Base-by-base conservation (phyloP, 1,284 basidiomycete species). In the Ustanciosporium gigantosporum region DNA sequence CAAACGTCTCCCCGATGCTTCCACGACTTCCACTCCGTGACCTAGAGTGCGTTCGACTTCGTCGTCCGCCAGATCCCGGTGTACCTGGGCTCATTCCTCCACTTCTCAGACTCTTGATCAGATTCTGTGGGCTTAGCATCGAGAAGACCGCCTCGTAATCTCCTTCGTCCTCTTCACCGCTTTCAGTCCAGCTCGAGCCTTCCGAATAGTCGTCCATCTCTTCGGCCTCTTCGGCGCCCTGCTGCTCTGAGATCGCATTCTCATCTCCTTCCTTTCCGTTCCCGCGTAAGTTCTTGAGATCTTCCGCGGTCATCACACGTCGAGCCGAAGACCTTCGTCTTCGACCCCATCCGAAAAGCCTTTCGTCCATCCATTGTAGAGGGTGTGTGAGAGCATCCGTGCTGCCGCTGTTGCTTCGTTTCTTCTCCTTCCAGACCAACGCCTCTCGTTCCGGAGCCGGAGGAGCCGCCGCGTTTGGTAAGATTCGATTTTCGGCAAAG, bases 311-410 rank as follows among this genome's bases (percentile, higher is more conserved):
- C 51, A 66, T 48, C n/a, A 44, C 16, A 11, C 62, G 51, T n/a
- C 65, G 57, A 27, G 57, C 46, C 36, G 67, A 66, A 6, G 58
- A 57, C 15, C 58, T 49, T 32, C 56, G 51, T 1, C 67, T 35
- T 4, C 46, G 31, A 16, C 66, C 59, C 91, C 91, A 95, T 27
- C 92, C 92, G 78, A 94, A 95, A 31, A 95, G 81, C 15, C 88
- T 84, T 79, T 94, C 91, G 77, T 95, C 92, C 25, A 94, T 83
- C 90, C 91, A 93, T 36, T 77, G 76, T 21, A 78, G 61, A 15
- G 76, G 77, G 48, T 75, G 77, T 27, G 65, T 53, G n/a, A 76
- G 61, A 35, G 60, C 57, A 34, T 68, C 65, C 37, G 48, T 51
- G 48, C 46, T 36, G 21, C 55, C 35, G 31, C 64, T 39, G 31